These are phyloP conservation scores for Rhodomyrtus tomentosa DNA, from an alignment of 345 rosid genomes.

Conservation along the genomic window DNA sequence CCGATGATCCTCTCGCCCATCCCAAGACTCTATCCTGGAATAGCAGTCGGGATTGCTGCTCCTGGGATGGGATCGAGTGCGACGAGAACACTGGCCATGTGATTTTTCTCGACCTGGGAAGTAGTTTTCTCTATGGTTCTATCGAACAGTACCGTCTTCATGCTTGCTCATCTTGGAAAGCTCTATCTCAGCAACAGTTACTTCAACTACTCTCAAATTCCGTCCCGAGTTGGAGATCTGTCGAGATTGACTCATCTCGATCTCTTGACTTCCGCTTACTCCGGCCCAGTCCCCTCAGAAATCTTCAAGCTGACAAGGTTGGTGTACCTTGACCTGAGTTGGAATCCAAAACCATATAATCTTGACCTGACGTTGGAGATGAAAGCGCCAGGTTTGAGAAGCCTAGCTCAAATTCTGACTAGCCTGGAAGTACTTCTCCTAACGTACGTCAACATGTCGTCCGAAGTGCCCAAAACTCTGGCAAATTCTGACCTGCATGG, in stretches of 20 bases:
- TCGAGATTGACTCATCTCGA: slow-evolving; percentile 1
- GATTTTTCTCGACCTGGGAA: not conserved
- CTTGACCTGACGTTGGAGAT: too few relatives aligned
- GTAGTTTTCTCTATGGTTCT: not conserved
- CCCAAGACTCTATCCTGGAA: slow-evolving; percentile 2
- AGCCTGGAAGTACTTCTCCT: not conserved
- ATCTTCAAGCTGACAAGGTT: slow-evolving; percentile 6
- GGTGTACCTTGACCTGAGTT: not conserved
- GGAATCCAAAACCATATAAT: too few relatives aligned
- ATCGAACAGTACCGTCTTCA: slow-evolving; percentile 1
- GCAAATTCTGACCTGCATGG: not conserved
- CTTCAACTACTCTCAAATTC: not conserved
- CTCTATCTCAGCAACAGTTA: not conserved
- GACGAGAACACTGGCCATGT: not conserved
- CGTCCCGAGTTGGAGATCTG: slow-evolving; percentile 1
- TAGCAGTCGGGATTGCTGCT: not conserved
- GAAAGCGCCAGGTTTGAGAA: not conserved
- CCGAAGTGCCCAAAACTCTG: not conserved
- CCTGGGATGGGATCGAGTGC: slow-evolving; percentile 2
- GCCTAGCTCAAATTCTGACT: not conserved
- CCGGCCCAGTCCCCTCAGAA: slow-evolving; percentile 6
- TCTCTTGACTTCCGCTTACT: not conserved
- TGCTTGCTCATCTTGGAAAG: not conserved
- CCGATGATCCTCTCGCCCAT: not conserved
- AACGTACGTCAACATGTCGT: not conserved